Evolutionary conservation across 1,284 basidiomycete species (phyloP).

Genomic region (Melampsora larici-populina): DNA sequence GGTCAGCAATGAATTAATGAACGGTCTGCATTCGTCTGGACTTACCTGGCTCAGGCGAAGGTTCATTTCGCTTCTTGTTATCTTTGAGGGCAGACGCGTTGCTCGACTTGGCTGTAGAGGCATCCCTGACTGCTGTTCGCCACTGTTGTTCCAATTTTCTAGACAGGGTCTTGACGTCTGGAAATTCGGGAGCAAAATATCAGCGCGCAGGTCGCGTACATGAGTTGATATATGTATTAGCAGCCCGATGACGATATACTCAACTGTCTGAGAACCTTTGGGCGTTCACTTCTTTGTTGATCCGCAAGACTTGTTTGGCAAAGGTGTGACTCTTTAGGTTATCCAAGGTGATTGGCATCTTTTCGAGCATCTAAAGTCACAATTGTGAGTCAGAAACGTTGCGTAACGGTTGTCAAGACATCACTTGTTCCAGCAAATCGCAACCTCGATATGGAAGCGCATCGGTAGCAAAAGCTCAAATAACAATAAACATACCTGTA

Average conservation of each 20-base stretch:
- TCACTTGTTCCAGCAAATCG: background rate
- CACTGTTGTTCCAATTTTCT: slow-evolving; percentile 30
- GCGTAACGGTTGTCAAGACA: background rate
- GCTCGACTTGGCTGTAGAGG: slow-evolving; percentile 6
- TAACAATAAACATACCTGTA: slow-evolving; percentile 30
- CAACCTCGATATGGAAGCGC: too few species aligned
- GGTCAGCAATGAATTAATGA: too few species aligned
- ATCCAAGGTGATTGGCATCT: slow-evolving; percentile 37
- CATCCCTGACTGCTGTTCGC: slow-evolving; percentile 17
- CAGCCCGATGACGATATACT: background rate
- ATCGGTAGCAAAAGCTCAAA: background rate
- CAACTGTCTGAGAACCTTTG: slow-evolving; percentile 39
- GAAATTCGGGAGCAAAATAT: background rate
- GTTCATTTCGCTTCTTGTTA: slow-evolving; percentile 30
- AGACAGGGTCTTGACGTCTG: slow-evolving; percentile 28
- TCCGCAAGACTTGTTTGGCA: slow-evolving; percentile 40
- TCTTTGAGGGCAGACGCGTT: slow-evolving; percentile 11
- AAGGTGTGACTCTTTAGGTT: slow-evolving; percentile 38
- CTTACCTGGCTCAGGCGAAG: slow-evolving; percentile 29
- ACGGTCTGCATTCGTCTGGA: background rate
- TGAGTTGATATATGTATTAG: too few species aligned
- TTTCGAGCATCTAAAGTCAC: slow-evolving; percentile 26
- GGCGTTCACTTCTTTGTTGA: slow-evolving; percentile 38
- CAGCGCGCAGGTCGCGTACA: too few species aligned
- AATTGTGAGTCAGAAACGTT: background rate